Conservation (phyloP, 768 basidiomycete species). For the Boletus speciosus region DNA sequence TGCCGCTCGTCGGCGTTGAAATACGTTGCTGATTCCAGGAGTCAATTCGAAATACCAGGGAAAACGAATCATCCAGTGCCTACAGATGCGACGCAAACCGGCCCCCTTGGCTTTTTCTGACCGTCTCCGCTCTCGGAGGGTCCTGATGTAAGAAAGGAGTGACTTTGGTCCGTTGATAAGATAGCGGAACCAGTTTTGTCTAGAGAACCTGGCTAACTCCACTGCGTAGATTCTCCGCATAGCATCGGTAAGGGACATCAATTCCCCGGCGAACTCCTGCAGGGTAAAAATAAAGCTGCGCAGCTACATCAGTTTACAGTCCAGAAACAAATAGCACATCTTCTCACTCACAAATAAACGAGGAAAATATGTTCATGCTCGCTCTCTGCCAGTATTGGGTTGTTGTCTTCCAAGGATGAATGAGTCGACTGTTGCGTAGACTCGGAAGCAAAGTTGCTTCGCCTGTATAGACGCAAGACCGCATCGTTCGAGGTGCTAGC, state of each 20-base stretch:
- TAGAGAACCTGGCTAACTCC: constrained; percentile 46
- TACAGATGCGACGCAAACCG: constrained; percentile 42
- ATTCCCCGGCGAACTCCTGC: constrained; percentile 88
- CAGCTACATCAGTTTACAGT: constrained; percentile 8
- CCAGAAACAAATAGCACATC: background rate
- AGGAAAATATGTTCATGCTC: constrained; percentile 86
- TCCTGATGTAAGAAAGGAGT: constrained; percentile 20
- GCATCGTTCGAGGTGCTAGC: constrained; percentile 85
- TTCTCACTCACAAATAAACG: constrained; percentile 79
- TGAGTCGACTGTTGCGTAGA: constrained; percentile 12
- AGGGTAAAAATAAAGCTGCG: constrained; percentile 91
- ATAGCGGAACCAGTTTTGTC: constrained; percentile 40
- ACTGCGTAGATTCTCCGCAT: constrained; percentile 75
- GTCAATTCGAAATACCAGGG: constrained; percentile 8
- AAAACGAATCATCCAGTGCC: constrained; percentile 13
- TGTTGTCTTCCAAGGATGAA: constrained; percentile 32
- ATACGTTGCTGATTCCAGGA: constrained; percentile 41
- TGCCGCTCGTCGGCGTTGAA: constrained; percentile 48
- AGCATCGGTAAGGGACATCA: constrained; percentile 77
- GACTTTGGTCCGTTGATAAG: constrained; percentile 23
- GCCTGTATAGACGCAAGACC: constrained; percentile 68
- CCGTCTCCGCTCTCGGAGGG: constrained; percentile 11
- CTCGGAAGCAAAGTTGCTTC: constrained; percentile 36
- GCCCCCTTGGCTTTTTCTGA: constrained; percentile 17
- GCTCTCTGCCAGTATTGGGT: constrained; percentile 37